These are phyloP conservation scores for Amaranthus cruentus DNA, from an alignment of 148 eudicot genomes.

Conservation along the genomic window DNA sequence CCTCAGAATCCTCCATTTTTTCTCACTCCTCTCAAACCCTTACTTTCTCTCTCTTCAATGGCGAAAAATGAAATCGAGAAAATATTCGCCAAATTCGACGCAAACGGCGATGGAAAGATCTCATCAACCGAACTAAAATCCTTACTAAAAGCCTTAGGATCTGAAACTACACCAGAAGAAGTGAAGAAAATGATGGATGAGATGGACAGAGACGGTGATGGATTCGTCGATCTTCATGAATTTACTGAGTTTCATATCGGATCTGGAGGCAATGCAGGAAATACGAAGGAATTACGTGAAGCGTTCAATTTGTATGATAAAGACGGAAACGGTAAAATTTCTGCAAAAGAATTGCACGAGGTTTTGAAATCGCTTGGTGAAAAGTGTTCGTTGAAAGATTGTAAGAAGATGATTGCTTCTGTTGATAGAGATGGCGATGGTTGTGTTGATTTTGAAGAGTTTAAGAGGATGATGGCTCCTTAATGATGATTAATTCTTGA, in stretches of 20 bases:
- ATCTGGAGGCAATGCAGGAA: slow-evolving; percentile 30
- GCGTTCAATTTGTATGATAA: slow-evolving; percentile 64
- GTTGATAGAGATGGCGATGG: slow-evolving; percentile 84
- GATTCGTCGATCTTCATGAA: slow-evolving; percentile 58
- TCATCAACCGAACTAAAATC: slow-evolving; percentile 43
- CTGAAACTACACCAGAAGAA: slow-evolving; percentile 50
- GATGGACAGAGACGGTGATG: slow-evolving; percentile 78
- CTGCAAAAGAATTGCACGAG: slow-evolving; percentile 52
- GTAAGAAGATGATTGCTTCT: slow-evolving; percentile 52
- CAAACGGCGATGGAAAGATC: slow-evolving; percentile 74
- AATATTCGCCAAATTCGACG: slow-evolving; percentile 65
- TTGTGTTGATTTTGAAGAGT: slow-evolving; percentile 68
- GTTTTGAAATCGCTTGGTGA: slow-evolving; percentile 63
- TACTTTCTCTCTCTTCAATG: slow-evolving; percentile 21
- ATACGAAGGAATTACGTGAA: slow-evolving; percentile 43
- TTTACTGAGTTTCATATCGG: slow-evolving; percentile 55
- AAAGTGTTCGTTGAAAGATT: slow-evolving; percentile 46
- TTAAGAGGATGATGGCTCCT: slow-evolving; percentile 73
- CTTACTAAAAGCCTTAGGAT: slow-evolving; percentile 50
- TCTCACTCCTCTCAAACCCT: background rate
- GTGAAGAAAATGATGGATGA: slow-evolving; percentile 56
- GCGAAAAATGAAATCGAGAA: slow-evolving; percentile 35
- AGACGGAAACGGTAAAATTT: slow-evolving; percentile 63
- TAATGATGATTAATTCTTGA: background rate
- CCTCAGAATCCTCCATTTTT: too few relatives aligned